Percentiles rank a stretch among this genome's conserved stretches.
These are phyloP conservation scores for Pythium apleroticum DNA, from an alignment of 352 stramenopile species.

Conservation along the genomic window DNA sequence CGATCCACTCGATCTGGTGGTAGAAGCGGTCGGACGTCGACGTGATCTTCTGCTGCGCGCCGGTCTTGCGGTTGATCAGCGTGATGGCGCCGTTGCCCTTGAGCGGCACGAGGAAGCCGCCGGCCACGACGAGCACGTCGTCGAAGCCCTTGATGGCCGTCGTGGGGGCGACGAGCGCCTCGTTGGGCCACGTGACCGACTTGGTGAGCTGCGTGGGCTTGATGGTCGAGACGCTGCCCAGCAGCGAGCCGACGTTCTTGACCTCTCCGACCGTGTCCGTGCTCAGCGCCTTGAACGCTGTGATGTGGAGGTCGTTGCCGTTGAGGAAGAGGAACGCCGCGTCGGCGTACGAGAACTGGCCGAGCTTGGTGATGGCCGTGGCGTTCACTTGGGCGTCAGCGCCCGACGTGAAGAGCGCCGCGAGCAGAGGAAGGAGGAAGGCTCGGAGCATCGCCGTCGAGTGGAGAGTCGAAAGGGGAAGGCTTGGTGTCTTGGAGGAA, in stretches of 20 bases:
- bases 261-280: constrained; percentile 22
- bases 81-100: constrained; percentile 25
- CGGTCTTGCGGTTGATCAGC: constrained; percentile 18
- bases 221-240: constrained; percentile 19
- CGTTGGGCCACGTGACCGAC: constrained; percentile 18
- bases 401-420: constrained; percentile 4
- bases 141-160: constrained; percentile 17
- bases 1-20: constrained; percentile 26
- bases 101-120: constrained; percentile 22
- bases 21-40: constrained; percentile 22
- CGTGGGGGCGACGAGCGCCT: constrained; percentile 13
- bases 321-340: constrained; percentile 17
- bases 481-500: not conserved
- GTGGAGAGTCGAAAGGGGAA: not conserved
- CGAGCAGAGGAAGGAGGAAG: not conserved
- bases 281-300: constrained; percentile 22
- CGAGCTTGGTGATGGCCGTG: constrained; percentile 21
- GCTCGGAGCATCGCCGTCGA: not conserved
- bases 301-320: constrained; percentile 20
- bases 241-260: constrained; percentile 23
- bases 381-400: constrained; percentile 12
- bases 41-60: constrained; percentile 19
- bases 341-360: constrained; percentile 21
- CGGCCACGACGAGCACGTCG: constrained; percentile 20
- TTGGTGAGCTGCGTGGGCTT: constrained; percentile 22